A percentile compares a stretch with the other conserved stretches of the same genome.
Conservation (phyloP, 1,139 yeast species). For the Kurtzmaniella quercitrusa region DNA sequence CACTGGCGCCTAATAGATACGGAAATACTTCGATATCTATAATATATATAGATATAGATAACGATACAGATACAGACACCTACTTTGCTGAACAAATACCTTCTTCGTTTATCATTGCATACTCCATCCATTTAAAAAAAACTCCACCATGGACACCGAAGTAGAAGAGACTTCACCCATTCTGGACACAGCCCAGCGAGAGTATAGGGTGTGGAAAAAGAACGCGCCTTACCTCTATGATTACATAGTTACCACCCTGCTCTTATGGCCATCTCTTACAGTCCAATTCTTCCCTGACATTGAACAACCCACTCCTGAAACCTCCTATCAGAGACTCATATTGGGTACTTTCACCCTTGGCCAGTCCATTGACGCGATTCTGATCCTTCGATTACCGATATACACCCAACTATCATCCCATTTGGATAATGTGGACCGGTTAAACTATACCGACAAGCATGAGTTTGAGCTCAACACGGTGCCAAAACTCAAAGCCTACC, state of each 20-base stretch:
- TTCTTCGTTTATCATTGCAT: too few relatives aligned
- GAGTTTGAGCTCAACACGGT: constrained; percentile 37
- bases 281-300: constrained; percentile 55
- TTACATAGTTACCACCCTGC: constrained; percentile 44
- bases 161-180: constrained; percentile 11
- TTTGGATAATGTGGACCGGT: constrained; percentile 26
- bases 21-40: too few relatives aligned
- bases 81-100: too few relatives aligned
- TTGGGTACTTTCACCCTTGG: constrained; percentile 43
- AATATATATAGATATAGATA: too few relatives aligned
- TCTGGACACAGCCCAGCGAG: constrained; percentile 24
- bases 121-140: background rate
- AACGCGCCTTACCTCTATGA: constrained; percentile 50
- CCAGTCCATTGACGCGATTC: constrained; percentile 37
- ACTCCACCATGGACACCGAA: background rate
- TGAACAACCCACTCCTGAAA: constrained; percentile 15
- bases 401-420: constrained; percentile 26
- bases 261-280: constrained; percentile 54
- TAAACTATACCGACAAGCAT: constrained; percentile 37
- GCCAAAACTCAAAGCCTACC: constrained; percentile 23
- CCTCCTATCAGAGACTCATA: constrained; percentile 30
- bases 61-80: too few relatives aligned
- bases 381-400: constrained; percentile 36
- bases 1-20: too few relatives aligned
- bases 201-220: constrained; percentile 52